phyloP scores from a whole-genome alignment of 2,329 filamentous ascomycete genomes.

The Paradendryphiella salina region DNA sequence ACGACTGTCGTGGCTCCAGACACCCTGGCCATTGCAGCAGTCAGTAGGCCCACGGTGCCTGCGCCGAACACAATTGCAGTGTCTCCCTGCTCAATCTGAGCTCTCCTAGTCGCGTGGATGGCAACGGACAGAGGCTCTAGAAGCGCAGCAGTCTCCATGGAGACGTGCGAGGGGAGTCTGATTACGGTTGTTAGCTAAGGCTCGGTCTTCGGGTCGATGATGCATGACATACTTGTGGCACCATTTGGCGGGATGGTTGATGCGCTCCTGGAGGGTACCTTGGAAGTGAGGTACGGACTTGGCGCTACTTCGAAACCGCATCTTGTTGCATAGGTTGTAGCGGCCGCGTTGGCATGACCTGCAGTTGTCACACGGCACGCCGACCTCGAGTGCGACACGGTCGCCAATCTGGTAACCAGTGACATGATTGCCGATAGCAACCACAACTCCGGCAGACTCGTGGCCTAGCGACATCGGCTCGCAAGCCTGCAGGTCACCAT shows the following conservation, averaged over 20 bases:
- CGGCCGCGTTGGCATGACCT: conserved; percentile 48
- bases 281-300: conserved; percentile 51
- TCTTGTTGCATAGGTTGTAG: conserved; percentile 50
- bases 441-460: conserved; percentile 48
- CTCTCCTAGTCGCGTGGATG: conserved; percentile 81
- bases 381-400: conserved; percentile 49
- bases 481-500: conserved; percentile 69
- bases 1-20: conserved; percentile 48
- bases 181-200: conserved; percentile 35
- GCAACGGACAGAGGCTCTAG: conserved; percentile 73
- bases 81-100: conserved; percentile 70
- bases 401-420: conserved; percentile 47
- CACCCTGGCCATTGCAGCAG: conserved; percentile 48
- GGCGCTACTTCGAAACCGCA: conserved; percentile 51
- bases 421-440: conserved; percentile 45
- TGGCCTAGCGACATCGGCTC: conserved; percentile 63
- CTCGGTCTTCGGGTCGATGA: conserved; percentile 31
- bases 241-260: conserved; percentile 52
- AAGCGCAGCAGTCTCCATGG: conserved; percentile 46
- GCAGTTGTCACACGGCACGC: conserved; percentile 49
- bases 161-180: conserved; percentile 48
- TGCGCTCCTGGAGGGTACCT: conserved; percentile 50
- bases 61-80: conserved; percentile 83
- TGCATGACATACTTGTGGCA: conserved; percentile 50
- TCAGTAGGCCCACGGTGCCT: conserved; percentile 61